Base-by-base conservation (phyloP, 345 rosid genomes). In the Pugionium dolabratum region DNA sequence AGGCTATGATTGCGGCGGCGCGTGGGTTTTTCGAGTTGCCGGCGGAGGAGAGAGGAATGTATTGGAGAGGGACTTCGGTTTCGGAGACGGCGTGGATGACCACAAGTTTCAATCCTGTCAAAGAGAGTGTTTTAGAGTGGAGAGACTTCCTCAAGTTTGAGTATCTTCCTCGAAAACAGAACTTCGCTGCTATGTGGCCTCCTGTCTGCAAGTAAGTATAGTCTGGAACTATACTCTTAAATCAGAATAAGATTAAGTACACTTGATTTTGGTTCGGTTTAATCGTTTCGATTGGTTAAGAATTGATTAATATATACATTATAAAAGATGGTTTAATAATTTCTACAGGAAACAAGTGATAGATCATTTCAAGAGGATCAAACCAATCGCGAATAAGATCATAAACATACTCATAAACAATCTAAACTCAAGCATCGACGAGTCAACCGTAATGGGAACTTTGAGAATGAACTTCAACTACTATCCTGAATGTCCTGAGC, bases 111-210 rank as follows among this genome's bases (percentile, higher is more conserved):
- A 52, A 8, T 40, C 69, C 69, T 2, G 9, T 2, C 49, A 28
- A 45, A 60, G 56, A 68, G 72, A 60, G 40, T 39, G 11, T 69
- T 40, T 46, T 81, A 33, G 81, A 76, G 67, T 76, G 78, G 83
- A 79, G 76, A 49, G 85, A 81, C 54, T 71, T 26, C 33, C 69
- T 71, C 2, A 74, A 79, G 49, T 66, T 70, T 56, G 40, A 33
- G 10, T 60, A 9, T 30, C 6, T 9, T 44, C 3, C 32, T 1
- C 41, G 54, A 34, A 41, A 30, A 41, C 40, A 9, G n/a, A 62
- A 54, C 53, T 43, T 36, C 0, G 9, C 71, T 55, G 62, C 71
- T 33, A 18, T 5, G 44, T 66, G 71, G 71, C 62, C 71, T 28
- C 37, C 54, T 31, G 54, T 55, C 4, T 66, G 70, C 62, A 66